Conservation (phyloP, 768 basidiomycete genomes). For the Dictyophora rubrovolvata region DNA sequence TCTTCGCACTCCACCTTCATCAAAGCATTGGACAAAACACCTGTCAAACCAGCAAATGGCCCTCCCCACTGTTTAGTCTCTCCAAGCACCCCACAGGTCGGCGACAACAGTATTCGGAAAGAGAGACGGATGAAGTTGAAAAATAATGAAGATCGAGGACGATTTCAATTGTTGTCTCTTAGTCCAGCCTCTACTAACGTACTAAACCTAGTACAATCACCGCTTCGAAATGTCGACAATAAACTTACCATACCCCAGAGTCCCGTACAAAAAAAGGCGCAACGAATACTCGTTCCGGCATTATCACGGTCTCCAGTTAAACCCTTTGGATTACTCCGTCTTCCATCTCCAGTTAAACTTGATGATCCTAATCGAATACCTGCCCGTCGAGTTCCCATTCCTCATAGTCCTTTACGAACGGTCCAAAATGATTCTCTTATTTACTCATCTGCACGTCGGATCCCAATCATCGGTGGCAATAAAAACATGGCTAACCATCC, state of each 20-base stretch:
- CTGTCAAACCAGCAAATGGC: neutral
- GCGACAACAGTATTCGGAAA: neutral
- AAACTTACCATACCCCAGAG: neutral
- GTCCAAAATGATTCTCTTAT: neutral
- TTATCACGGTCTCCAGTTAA: constrained; percentile 14
- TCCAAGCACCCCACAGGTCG: neutral
- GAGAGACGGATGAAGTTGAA: constrained; percentile 11
- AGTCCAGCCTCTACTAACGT: constrained; percentile 47
- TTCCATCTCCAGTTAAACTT: constrained; percentile 25
- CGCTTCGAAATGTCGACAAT: neutral
- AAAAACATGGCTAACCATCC: constrained; percentile 32
- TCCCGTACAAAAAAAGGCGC: neutral
- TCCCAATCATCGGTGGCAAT: constrained; percentile 45
- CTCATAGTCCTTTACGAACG: neutral
- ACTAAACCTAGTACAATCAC: constrained; percentile 28
- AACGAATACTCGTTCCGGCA: neutral
- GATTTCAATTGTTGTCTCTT: constrained; percentile 35
- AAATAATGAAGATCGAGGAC: neutral
- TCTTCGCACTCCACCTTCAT: neutral
- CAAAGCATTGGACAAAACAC: neutral
- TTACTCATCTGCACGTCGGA: constrained; percentile 12
- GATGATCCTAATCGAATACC: constrained; percentile 43
- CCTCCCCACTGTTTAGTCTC: neutral
- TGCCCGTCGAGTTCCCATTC: constrained; percentile 35
- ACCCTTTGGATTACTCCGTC: constrained; percentile 17